Conservation (phyloP, 805 yeast genomes). For the Zygosaccharomyces pseudorouxii region DNA sequence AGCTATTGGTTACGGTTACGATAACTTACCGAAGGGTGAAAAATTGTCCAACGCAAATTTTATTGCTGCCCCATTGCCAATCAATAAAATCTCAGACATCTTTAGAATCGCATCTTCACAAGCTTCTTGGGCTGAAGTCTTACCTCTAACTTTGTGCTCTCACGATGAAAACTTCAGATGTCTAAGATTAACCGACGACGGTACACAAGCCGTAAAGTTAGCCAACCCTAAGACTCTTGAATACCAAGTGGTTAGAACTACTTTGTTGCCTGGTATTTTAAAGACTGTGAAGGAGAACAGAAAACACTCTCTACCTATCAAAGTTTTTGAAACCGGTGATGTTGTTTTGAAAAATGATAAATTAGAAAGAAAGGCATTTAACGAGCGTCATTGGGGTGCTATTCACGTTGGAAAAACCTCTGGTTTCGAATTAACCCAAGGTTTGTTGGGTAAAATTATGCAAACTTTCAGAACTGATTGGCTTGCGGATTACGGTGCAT, state of each 20-base stretch:
- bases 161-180: constrained; percentile 95
- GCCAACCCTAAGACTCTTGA: constrained; percentile 96
- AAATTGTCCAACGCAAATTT: constrained; percentile 72
- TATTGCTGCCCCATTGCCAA: constrained; percentile 82
- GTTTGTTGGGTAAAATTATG: constrained; percentile 91
- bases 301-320: constrained; percentile 90
- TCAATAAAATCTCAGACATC: constrained; percentile 88
- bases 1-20: constrained; percentile 93
- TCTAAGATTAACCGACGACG: constrained; percentile 69
- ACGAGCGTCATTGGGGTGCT: constrained; percentile 94
- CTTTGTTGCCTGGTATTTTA: constrained; percentile 87
- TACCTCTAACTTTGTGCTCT: constrained; percentile 93
- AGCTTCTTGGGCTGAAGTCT: constrained; percentile 92
- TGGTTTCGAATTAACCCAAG: constrained; percentile 92
- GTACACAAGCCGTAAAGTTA: constrained; percentile 75
- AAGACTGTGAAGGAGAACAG: constrained; percentile 95
- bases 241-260: constrained; percentile 96
- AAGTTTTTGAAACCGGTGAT: constrained; percentile 94
- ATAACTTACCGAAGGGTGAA: constrained; percentile 73
- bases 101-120: constrained; percentile 87
- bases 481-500: constrained; percentile 50
- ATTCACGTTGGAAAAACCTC: constrained; percentile 91
- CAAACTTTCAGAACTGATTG: constrained; percentile 89
- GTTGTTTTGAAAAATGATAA: constrained; percentile 77
- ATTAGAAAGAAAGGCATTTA: constrained; percentile 83